Evolutionary conservation across 441 rosid genomes (phyloP), one percentile per base, ranked within the genome.

Genomic region (Hypseocharis bilobata): DNA sequence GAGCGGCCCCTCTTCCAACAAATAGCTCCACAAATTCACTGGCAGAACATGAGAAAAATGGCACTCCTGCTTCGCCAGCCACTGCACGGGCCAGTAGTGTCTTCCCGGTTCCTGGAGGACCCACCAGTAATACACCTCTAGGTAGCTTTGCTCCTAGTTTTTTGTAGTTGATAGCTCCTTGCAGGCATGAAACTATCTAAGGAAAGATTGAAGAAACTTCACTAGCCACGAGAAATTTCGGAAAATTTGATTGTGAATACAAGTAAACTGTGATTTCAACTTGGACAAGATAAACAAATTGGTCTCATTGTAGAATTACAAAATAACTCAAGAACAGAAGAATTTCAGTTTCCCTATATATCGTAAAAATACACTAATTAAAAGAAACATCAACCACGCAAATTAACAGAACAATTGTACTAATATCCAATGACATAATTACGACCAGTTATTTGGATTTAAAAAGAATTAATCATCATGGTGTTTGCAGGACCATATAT

Each of bases 81-180:
- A 91, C 96, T 23, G 97, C 99, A 65, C 96, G 92, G 45, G 99
- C 99, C 69, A 93, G 78, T 74, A 93, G 78, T 59, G 97, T 93
- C 77, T 93, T 93, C 70, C 99, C 97, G 0, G 96, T 91, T 73
- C 99, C 99, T 3, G 97, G 99, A 49, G 97, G 97, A 56, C 97
- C 99, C 38, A 86, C 93, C 68, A 93, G 79, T 78, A 93, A 79
- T 66, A 91, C 92, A 57, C 99, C 97, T 80, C 85, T 82, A 4
- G 98, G 98, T 70, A 90, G 70, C 69, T 86, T 87, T 45, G 97
- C 98, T 71, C 96, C 98, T 44, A 93, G 78, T 55, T 84, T 88
- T 81, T 80, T 82, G 72, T 90, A 90, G 80, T 85, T 85, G 65
- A 84, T 81, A 69, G 86, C 85, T 82, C 97, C 98, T 81, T 90